Conservation (phyloP, 495 filamentous ascomycete genomes). For the Talaromyces stipitatus region DNA sequence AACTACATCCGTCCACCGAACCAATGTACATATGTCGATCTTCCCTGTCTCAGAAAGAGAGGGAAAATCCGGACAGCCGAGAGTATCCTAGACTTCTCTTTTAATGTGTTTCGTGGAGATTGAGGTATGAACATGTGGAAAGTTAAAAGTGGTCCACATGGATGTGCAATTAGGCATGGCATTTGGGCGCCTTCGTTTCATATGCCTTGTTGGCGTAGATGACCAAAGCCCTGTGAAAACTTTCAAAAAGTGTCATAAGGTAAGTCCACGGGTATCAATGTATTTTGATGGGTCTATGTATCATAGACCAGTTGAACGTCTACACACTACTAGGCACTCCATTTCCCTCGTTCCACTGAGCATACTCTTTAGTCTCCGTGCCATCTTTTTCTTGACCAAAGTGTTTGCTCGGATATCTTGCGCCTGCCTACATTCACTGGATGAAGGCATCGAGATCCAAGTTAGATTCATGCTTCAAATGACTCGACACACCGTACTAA, state of each 20-base stretch:
- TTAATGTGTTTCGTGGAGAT: background rate
- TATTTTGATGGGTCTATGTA: background rate
- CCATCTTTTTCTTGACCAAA: background rate
- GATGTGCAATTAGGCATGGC: background rate
- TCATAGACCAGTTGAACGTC: background rate
- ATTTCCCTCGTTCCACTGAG: background rate
- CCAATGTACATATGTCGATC: background rate
- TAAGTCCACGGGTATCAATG: background rate
- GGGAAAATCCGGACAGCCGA: background rate
- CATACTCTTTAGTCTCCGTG: background rate
- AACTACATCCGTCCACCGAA: too few species aligned
- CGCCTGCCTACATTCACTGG: background rate
- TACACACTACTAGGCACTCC: too few species aligned
- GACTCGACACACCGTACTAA: background rate
- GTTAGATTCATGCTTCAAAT: background rate
- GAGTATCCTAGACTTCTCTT: background rate
- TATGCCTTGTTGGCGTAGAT: background rate
- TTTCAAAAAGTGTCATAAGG: background rate
- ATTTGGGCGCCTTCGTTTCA: background rate
- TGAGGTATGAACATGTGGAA: background rate
- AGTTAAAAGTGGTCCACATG: too few species aligned
- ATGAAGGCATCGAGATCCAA: background rate
- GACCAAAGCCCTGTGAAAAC: background rate
- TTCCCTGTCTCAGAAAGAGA: background rate
- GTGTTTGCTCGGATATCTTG: background rate